phyloP scores from a whole-genome alignment of 129 eudicot species.

The Silybum marianum region DNA sequence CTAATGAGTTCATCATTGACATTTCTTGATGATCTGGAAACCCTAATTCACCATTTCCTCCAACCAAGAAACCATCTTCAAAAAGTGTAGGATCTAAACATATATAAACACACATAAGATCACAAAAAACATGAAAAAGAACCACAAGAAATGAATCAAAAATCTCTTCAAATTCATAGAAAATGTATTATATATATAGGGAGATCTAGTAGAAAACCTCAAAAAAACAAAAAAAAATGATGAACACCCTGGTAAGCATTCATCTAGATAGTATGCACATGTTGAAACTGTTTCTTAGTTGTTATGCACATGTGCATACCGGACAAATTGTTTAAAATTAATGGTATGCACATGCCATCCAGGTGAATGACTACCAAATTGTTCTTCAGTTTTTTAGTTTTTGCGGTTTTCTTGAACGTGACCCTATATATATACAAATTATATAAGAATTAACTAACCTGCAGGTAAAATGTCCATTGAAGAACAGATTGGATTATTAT shows the following conservation, averaged over 20 bases:
- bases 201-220: too few relatives aligned
- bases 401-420: too few relatives aligned
- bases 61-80: slow-evolving; percentile 11
- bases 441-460: slow-evolving; percentile 29
- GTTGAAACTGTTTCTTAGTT: too few relatives aligned
- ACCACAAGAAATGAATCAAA: not conserved
- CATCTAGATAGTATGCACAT: too few relatives aligned
- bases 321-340: too few relatives aligned
- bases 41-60: slow-evolving; percentile 20
- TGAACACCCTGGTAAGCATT: too few relatives aligned
- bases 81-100: slow-evolving; percentile 20
- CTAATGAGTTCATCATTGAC: not conserved
- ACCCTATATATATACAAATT: not conserved
- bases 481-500: slow-evolving; percentile 36
- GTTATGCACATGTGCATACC: too few relatives aligned
- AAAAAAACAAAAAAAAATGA: too few relatives aligned
- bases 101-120: slow-evolving; percentile 4
- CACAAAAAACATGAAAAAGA: not conserved
- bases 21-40: slow-evolving; percentile 4
- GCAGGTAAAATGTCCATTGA: slow-evolving; percentile 34
- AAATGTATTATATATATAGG: not conserved
- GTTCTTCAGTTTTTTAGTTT: too few relatives aligned
- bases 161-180: not conserved
- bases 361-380: too few relatives aligned
- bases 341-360: too few relatives aligned